phyloP scores from a whole-genome alignment of 148 eudicot genomes.

The Euryodendron excelsum region DNA sequence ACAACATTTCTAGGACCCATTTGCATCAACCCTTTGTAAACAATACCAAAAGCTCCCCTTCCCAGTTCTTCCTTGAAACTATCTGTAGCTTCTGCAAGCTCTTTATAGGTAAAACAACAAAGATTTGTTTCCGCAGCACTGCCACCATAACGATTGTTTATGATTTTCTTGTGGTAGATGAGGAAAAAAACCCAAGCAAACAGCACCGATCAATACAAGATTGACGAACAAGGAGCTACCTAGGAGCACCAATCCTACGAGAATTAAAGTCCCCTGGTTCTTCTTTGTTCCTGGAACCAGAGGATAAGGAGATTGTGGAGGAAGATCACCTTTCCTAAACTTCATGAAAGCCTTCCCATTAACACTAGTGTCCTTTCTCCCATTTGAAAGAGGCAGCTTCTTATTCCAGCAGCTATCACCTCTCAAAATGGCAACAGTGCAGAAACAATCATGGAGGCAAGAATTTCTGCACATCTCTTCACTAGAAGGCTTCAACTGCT shows the following conservation, averaged over 20 bases:
- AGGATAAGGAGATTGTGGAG: no score
- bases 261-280: neutral
- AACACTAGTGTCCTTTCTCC: neutral
- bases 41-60: constrained; percentile 42
- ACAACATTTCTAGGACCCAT: constrained; percentile 7
- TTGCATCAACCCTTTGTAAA: constrained; percentile 43
- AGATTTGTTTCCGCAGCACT: constrained; percentile 7
- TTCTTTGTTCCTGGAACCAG: neutral
- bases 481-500: neutral
- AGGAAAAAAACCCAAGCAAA: constrained; percentile 6
- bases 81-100: constrained; percentile 43
- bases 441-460: constrained; percentile 18
- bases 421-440: constrained; percentile 2
- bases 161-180: constrained; percentile 5
- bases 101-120: constrained; percentile 35
- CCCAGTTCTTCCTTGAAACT: constrained; percentile 47
- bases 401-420: constrained; percentile 20
- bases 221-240: no score
- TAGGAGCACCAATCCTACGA: constrained; percentile 15
- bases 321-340: constrained; percentile 2
- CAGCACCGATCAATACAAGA: constrained; percentile 8
- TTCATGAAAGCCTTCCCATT: constrained; percentile 18
- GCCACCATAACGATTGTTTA: neutral
- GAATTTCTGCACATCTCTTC: constrained; percentile 10
- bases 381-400: constrained; percentile 23